Base-by-base conservation (phyloP, 2,329 filamentous ascomycete genomes). In the Lomentospora prolificans region DNA sequence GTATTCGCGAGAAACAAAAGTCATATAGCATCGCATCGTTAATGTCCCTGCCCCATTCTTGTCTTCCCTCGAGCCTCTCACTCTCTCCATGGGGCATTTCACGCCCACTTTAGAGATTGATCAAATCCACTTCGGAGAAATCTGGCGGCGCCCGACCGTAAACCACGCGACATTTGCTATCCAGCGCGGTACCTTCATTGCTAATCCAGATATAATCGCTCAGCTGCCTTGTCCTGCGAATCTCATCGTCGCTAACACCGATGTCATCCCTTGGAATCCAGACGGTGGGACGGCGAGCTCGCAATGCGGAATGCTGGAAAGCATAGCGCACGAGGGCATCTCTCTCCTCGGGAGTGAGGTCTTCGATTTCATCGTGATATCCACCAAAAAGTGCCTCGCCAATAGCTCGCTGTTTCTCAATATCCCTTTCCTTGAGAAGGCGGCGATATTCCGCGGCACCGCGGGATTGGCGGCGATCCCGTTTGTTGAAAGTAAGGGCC, bases 251-350 rank as follows among this genome's bases (percentile, higher is more conserved):
- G 61, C 88, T 90, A 57, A 99, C 81, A 4, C 94, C 94, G 4
- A 97, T 70, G 61, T 94, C 87, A 65, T 99, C 94, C 9, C 86
- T 82, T 0, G 94, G 94, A 48, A 99, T 89, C 94, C 94, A 99
- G 25, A 99, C 85, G 0, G 89, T 89, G 0, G 94, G 94, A 55
- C 90, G 80, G 54, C 87, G 82, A 1, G 91, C 89, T 7, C 94
- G 84, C 36, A 96, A 76, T 0, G 94, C 94, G 31, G 85, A 85
- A 65, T 99, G 94, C 70, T 91, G 86, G 70, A 99, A 99, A 0
- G 92, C 90, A 64, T 90, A 86, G 55, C 86, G 86, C 10, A 94
- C 87, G 39, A 97, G 81, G 57, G 84, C 77, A 65, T 97, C 91
- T 63, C 94, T 81, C 67, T 96, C 90, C 17, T 92, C 89, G 0